Evolutionary conservation across 2,329 filamentous ascomycete species (phyloP), one percentile per base, ranked within the genome.

Genomic region (Diaporthe batatas): DNA sequence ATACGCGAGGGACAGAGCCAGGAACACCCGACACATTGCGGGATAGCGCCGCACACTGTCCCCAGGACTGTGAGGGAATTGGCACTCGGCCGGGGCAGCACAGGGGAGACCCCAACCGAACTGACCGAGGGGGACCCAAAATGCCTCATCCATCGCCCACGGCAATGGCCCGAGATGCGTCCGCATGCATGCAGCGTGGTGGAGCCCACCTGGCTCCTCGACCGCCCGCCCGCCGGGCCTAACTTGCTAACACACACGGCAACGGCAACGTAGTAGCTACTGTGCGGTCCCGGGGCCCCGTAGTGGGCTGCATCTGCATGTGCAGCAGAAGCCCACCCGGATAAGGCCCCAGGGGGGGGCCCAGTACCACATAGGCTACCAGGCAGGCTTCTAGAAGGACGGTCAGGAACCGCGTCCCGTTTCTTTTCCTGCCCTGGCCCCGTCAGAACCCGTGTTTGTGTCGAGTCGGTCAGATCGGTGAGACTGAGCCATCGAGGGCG

Each of bases 61-160:
- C 42, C n/a, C 47, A n/a, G 39, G 16, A 59, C 68, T 70, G 68
- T 59, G 68, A 70, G 68, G 68, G 42, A 70, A 70, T 70, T 70
- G 53, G 34, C 10, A 47, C 42, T 44, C 67, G 67, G 54, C 53
- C 67, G 39, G 67, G 53, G 51, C 29, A 18, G 42, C 23, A 53
- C 65, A 32, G 2, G 34, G 39, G 16, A 12, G 10, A 49, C 14
- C 21, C 32, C 54, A 21, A 21, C 54, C 54, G n/a, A n/a, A n/a
- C n/a, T n/a, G n/a, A n/a, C n/a, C 29, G 5, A 23, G 21, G 6
- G 29, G 21, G 8, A 25, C 21, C 54, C 54, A 70, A 70, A 70
- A 59, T 70, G 54, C 68, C 68, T 59, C 68, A 70, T 39, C 57
- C 23, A 25, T 6, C 47, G 47, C 62, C 47, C n/a, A 39, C 62